These are phyloP conservation scores for Heliamphora pulchella DNA, from an alignment of 179 eudicot genomes.

Conservation along the genomic window DNA sequence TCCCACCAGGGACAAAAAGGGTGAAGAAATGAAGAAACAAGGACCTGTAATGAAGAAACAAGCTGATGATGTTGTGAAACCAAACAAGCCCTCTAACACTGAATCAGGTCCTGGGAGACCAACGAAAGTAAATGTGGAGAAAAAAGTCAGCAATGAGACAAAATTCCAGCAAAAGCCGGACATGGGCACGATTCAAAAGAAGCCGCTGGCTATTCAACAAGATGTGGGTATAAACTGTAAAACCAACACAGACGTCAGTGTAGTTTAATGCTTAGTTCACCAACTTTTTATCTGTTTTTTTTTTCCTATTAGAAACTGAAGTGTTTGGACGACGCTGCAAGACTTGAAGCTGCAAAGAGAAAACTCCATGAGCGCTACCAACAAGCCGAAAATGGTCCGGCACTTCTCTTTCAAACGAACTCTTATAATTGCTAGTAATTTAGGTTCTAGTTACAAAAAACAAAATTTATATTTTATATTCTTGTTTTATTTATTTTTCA, in stretches of 20 bases:
- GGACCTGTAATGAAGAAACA: constrained; percentile 38
- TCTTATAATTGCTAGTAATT: neutral
- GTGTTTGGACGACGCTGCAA: constrained; percentile 41
- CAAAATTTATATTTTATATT: neutral
- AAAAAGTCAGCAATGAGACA: constrained; percentile 28
- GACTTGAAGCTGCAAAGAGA: constrained; percentile 77
- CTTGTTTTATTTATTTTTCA: neutral
- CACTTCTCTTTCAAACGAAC: neutral
- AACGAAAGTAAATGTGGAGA: constrained; percentile 32
- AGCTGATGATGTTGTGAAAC: constrained; percentile 37
- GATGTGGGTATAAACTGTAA: constrained; percentile 31
- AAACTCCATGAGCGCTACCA: constrained; percentile 90
- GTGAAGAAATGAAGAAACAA: constrained; percentile 32
- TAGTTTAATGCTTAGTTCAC: neutral
- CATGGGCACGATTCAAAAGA: constrained; percentile 38
- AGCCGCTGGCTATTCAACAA: constrained; percentile 41
- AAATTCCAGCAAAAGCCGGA: constrained; percentile 41
- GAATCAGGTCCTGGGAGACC: constrained; percentile 65
- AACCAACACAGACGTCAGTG: neutral
- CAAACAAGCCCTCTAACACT: constrained; percentile 36
- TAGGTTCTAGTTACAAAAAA: neutral
- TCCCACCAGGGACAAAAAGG: constrained; percentile 34
- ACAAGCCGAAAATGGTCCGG: constrained; percentile 74
- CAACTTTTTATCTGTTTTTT: neutral
- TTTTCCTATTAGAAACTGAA: constrained; percentile 31